Percentiles rank a stretch among this genome's conserved stretches.
phyloP scores from a whole-genome alignment of 257 asterid species.

The Phtheirospermum japonicum region DNA sequence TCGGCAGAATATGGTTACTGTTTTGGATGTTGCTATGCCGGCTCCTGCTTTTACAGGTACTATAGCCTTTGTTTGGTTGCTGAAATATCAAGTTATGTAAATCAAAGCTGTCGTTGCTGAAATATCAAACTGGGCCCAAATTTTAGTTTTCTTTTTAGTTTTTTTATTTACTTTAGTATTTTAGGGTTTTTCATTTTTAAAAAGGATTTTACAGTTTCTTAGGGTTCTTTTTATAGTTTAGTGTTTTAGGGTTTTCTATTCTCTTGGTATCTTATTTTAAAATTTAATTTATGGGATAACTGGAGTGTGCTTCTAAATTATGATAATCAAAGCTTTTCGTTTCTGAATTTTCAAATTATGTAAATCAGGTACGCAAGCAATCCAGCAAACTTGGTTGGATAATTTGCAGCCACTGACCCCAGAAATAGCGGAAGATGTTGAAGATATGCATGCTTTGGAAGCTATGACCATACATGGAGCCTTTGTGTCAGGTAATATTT shows the following conservation, averaged over 20 bases:
- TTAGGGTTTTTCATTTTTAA: too few species aligned
- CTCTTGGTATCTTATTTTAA: too few species aligned
- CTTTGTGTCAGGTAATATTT: conserved; percentile 55
- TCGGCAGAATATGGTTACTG: conserved; percentile 68
- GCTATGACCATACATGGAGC: conserved; percentile 70
- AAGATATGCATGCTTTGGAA: conserved; percentile 77
- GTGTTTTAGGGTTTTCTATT: too few species aligned
- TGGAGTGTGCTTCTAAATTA: too few species aligned
- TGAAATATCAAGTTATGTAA: conserved; percentile 12
- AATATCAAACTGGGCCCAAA: too few species aligned
- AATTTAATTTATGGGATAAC: too few species aligned
- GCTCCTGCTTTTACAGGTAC: conserved; percentile 69
- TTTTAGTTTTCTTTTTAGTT: too few species aligned
- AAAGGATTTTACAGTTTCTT: too few species aligned
- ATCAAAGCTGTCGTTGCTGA: not conserved
- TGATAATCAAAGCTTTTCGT: too few species aligned
- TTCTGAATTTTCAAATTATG: not conserved
- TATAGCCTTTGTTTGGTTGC: not conserved
- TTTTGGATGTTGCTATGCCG: conserved; percentile 76
- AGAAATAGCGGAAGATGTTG: conserved; percentile 57
- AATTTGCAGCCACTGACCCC: conserved; percentile 67
- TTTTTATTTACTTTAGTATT: too few species aligned
- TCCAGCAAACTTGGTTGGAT: conserved; percentile 45
- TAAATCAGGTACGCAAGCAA: conserved; percentile 34
- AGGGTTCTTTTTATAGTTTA: too few species aligned